Evolutionary conservation across 176 grass and related monocot species (phyloP), one percentile per base, ranked within the genome.

Genomic region (Musa beccarii): DNA sequence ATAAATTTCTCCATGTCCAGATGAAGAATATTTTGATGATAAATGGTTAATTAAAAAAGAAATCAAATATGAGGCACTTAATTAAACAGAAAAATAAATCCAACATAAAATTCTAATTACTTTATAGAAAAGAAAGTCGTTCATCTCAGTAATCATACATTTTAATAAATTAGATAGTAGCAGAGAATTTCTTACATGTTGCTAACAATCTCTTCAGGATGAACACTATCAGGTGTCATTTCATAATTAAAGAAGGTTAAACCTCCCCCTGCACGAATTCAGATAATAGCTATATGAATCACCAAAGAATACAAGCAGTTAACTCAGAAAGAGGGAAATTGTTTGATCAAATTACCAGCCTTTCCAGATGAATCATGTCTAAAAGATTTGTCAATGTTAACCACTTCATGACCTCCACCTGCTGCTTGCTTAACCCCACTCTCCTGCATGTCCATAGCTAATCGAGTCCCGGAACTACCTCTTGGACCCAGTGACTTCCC

Each of bases 401-500:
- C 4, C 21, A 59, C 75, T 25, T 53, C 75, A 15, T 66, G 19
- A 52, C 49, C 21, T 24, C 61, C 49, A 24, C 19, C 75, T 17
- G 21, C 26, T 75, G 20, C 49, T 66, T 77, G 75, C 49, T 22
- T 24, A 15, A 25, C 11, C 75, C 49, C 61, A 52, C n/a, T 51
- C 25, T 77, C 61, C 16, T 15, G 49, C 5, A 52, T 52, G 2
- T 65, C 49, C 20, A 28, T 3, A 23, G 50, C 28, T 65, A 50
- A 65, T 65, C 28, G 29, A 25, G 19, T 61, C 49, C 29, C 66
- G 20, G 75, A 77, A 65, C 7, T 65, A 10, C 75, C 66, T 56
- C 70, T 87, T 17, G 77, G 84, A 79, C 74, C 57, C 74, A 85
- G 90, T 52, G 50, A 85, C 69, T 80, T 93, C 3, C 66, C 75